Base-by-base conservation (phyloP, 352 stramenopile species). In the Pythium rishiriense region DNA sequence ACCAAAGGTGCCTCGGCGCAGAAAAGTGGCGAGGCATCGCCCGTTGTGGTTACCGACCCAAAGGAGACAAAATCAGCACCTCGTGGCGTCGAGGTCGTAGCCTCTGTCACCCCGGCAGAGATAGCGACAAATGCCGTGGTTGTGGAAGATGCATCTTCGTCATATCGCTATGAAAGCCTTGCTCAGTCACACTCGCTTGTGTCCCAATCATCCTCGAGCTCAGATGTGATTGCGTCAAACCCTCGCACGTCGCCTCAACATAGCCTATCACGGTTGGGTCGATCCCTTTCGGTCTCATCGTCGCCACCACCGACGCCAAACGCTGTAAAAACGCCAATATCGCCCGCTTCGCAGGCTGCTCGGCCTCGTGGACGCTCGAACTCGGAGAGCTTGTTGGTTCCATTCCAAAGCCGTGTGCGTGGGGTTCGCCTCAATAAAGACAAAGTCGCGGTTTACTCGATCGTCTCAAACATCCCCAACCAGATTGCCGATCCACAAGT, bases 401-500 rank as follows among this genome's bases (percentile, higher is more conserved):
- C 72, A 4, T 61, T 88, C 12, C 74, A 87, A 26, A 87, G 72
- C 52, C 81, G 75, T 17, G 79, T 90, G 25, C 66, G 76, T 11
- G 70, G 79, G 10, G 79, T 90, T 9, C 79, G 77, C 17, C 56
- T 90, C 26, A 86, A 73, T 46, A 72, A 75, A 49, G 62, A 78
- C 33, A 79, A 76, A 11, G 65, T 88, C 39, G 79, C 81, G 0
- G 41, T 88, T 0, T 90, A 90, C 62, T 82, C 75, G 22, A 77
- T 88, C 56, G 69, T 79, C 52, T 85, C 79, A 1, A 82, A 58
- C 26, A 28, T 86, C 25, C 53, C 73, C 14, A 25, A 61, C 17
- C 37, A 65, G n/a, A 12, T 41, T 17, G 24, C 19, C 9, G 52
- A 55, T 35, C 22, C 15, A 45, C 42, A 45, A 11, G 4, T 45